These are phyloP conservation scores for Phytophthora capsici DNA, from an alignment of 352 stramenopile species.

Conservation along the genomic window DNA sequence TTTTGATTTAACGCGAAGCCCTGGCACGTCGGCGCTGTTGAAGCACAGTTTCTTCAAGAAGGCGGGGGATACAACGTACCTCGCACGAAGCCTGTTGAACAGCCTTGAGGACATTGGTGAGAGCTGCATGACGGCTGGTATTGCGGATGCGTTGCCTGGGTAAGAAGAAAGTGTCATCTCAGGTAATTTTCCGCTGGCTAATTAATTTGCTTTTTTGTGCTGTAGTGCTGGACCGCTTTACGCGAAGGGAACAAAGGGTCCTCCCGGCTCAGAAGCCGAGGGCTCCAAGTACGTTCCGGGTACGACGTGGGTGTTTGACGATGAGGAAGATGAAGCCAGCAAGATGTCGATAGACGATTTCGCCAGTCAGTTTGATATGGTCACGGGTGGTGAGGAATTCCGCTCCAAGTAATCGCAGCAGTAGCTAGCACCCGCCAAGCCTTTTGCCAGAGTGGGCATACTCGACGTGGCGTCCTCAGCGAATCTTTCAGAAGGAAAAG, in stretches of 20 bases:
- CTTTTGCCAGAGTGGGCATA: conserved; percentile 14
- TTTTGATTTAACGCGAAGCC: conserved; percentile 45
- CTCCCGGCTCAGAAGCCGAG: conserved; percentile 63
- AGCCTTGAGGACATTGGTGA: conserved; percentile 91
- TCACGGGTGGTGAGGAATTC: conserved; percentile 87
- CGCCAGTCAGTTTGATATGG: conserved; percentile 87
- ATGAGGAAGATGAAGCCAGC: conserved; percentile 73
- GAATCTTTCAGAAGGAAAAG: conserved; percentile 21
- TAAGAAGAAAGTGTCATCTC: conserved; percentile 30
- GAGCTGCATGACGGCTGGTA: conserved; percentile 86
- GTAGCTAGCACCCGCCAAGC: conserved; percentile 6
- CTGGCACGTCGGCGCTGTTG: conserved; percentile 78
- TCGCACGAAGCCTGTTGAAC: conserved; percentile 67
- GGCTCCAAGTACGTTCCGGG: conserved; percentile 86
- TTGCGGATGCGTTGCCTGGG: conserved; percentile 82
- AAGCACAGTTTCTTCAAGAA: conserved; percentile 93
- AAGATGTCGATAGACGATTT: conserved; percentile 91
- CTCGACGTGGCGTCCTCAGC: conserved; percentile 20
- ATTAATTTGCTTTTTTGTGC: background rate
- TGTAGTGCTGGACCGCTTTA: conserved; percentile 81
- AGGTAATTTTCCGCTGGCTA: background rate
- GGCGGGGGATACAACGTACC: conserved; percentile 69
- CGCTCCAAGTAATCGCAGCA: conserved; percentile 68
- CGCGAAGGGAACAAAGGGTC: conserved; percentile 80
- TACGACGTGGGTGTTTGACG: conserved; percentile 91